phyloP scores from a whole-genome alignment of 2,329 filamentous ascomycete species.

The Fusarium penzigii region DNA sequence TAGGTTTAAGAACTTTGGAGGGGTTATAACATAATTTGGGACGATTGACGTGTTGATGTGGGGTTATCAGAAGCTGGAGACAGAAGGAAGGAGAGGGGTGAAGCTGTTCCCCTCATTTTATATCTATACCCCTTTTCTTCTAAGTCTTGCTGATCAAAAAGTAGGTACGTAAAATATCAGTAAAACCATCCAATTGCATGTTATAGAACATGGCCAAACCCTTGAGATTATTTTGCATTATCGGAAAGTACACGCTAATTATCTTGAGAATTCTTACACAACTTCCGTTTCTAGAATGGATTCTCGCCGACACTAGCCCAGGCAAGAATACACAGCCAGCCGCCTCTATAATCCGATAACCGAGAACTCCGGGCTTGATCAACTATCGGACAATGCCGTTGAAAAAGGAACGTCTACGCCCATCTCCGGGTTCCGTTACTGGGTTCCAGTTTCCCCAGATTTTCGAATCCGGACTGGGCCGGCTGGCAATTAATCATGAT shows the following conservation, averaged over 20 bases:
- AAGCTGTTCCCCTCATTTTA: neutral
- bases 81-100: neutral
- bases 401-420: neutral
- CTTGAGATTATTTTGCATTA: no score
- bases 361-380: neutral
- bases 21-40: no score
- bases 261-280: neutral
- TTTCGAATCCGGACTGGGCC: neutral
- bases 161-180: no score
- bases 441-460: neutral
- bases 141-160: neutral
- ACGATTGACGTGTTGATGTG: no score
- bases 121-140: neutral
- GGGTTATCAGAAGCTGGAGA: no score
- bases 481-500: constrained; percentile 16
- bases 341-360: neutral
- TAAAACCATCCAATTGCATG: no score
- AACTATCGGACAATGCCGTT: neutral
- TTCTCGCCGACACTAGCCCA: neutral
- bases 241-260: neutral
- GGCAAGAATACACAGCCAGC: neutral
- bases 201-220: no score
- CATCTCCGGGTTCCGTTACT: neutral
- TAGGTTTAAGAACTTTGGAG: no score
- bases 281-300: constrained; percentile 16